Percentiles rank a stretch among this genome's conserved stretches.
Conservation (phyloP, 2,329 filamentous ascomycete species). For the Colletotrichum spaethianum region DNA sequence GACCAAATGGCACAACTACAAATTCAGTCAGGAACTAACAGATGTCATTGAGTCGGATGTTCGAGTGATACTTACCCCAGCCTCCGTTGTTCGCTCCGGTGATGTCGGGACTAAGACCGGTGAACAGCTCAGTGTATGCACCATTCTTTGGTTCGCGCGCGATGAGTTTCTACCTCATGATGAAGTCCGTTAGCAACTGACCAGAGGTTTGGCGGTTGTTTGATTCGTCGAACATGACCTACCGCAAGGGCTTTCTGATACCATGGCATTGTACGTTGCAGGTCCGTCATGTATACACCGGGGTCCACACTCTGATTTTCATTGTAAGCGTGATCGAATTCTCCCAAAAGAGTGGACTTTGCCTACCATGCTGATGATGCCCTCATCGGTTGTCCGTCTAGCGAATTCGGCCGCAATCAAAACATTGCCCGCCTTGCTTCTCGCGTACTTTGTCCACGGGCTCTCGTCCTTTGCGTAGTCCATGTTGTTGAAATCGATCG, state of each 20-base stretch:
- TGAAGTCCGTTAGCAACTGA: neutral
- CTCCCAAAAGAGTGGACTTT: too few relatives aligned
- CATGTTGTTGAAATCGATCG: slow-evolving; percentile 49
- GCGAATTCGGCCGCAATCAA: slow-evolving; percentile 49
- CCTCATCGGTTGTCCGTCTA: slow-evolving; percentile 21
- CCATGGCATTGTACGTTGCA: slow-evolving; percentile 29
- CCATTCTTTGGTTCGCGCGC: slow-evolving; percentile 48
- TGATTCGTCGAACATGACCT: neutral
- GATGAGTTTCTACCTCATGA: slow-evolving; percentile 33
- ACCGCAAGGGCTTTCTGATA: slow-evolving; percentile 6
- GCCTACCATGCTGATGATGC: slow-evolving; percentile 14
- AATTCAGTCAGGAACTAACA: neutral
- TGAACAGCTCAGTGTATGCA: slow-evolving; percentile 60
- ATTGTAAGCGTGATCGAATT: neutral
- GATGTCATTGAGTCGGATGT: neutral
- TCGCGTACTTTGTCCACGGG: slow-evolving; percentile 45
- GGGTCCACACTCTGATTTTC: slow-evolving; percentile 20
- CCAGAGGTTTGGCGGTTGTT: too few relatives aligned
- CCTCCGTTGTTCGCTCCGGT: slow-evolving; percentile 49
- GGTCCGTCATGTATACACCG: slow-evolving; percentile 31
- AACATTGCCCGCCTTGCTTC: slow-evolving; percentile 50
- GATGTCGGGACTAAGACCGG: slow-evolving; percentile 54
- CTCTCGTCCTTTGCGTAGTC: slow-evolving; percentile 46
- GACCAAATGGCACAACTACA: slow-evolving; percentile 34
- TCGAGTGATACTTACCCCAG: slow-evolving; percentile 45